phyloP scores from a whole-genome alignment of 441 rosid genomes.

The Erodium texanum region DNA sequence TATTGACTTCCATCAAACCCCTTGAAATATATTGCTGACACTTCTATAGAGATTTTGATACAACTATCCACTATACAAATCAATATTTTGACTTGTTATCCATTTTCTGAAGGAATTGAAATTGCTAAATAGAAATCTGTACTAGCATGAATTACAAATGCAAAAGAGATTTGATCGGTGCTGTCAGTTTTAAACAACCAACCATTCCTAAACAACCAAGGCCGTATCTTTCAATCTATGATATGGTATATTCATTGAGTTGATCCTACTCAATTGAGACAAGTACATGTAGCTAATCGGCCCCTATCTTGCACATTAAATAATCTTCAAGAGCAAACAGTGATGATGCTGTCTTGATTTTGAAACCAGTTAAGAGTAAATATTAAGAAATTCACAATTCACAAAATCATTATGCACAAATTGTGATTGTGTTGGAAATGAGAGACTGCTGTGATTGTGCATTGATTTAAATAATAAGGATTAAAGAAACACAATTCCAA shows the following conservation, averaged over 20 bases:
- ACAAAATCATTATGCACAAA: neutral
- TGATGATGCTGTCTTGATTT: no score
- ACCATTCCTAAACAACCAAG: neutral
- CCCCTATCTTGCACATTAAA: conserved; percentile 7
- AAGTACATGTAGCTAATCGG: conserved; percentile 15
- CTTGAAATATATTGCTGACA: no score
- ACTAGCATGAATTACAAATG: neutral
- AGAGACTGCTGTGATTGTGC: neutral
- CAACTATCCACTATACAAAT: no score
- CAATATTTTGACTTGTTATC: neutral
- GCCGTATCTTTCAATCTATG: neutral
- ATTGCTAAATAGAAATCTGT: neutral
- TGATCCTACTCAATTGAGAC: conserved; percentile 16
- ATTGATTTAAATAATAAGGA: neutral
- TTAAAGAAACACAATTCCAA: conserved; percentile 1
- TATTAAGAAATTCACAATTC: neutral
- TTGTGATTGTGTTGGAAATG: neutral
- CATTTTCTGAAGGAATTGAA: neutral
- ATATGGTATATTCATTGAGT: conserved; percentile 7
- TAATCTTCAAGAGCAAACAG: neutral
- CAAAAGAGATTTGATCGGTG: neutral
- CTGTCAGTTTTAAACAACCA: neutral
- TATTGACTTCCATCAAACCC: no score
- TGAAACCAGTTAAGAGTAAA: no score
- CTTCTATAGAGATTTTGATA: no score